Base-by-base conservation (phyloP, 495 filamentous ascomycete species). In the Neurospora tetrasperma region DNA sequence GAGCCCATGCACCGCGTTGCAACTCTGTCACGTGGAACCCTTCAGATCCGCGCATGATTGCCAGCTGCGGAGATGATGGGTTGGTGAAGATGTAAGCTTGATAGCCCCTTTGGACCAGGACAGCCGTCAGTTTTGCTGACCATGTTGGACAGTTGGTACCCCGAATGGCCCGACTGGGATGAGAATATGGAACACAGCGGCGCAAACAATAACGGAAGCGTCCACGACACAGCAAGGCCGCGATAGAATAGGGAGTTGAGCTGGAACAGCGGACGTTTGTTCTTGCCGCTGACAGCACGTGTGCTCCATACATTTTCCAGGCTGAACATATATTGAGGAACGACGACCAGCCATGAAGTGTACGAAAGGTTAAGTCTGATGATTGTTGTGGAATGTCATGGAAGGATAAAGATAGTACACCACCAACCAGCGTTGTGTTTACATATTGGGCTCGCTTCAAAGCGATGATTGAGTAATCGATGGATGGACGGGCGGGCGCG, bases 11-110 rank as follows among this genome's bases (percentile, higher is more conserved):
- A 0, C 84, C 87, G 9, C 91, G 93, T 12, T 95, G 96, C 71
- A 99, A 97, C 81, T 87, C 93, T n/a, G 92, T 97, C 42, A 87
- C 92, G 8, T 99, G 96, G 96, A 96, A 94, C 76, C 94, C 94
- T 1, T 84, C 83, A 4, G 86, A 97, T 79, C 90, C 93, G 5
- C 87, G 87, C 73, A 90, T 97, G 86, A 97, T 97, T 81, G 96
- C 94, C 9, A 93, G 93, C 12, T 94, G 92, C 73, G 95, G 96
- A 5, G 96, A 99, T 79, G 96, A 99, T 77, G 82, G 84, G 54
- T 89, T 88, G 77, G 90, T 98, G 71, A 90, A 92, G 80, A 97
- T 99, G 94, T 97, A 86, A 81, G 89, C 77, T 43, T 42, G 44
- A 8, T 11, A 20, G 8, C 35, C 42, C 38, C 27, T 46, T 12